phyloP scores from a whole-genome alignment of 2,329 filamentous ascomycete species.

The Gnomoniopsis sp. region DNA sequence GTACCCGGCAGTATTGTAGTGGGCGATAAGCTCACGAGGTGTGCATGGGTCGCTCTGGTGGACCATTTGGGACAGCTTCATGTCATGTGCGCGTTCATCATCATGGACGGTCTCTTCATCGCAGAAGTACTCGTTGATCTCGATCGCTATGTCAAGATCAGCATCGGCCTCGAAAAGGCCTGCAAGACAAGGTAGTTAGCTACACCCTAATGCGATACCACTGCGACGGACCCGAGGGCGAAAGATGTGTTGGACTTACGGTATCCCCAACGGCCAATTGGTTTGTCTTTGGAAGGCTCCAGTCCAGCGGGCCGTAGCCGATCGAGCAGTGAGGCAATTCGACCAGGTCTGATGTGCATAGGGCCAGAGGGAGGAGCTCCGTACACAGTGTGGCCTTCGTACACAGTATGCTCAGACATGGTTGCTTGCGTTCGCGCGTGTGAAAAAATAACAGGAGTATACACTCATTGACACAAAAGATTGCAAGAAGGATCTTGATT shows the following conservation, averaged over 20 bases:
- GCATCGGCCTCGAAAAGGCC: slow-evolving; percentile 16
- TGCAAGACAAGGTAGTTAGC: background rate
- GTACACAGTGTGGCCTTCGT: too few species aligned
- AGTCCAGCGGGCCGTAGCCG: too few species aligned
- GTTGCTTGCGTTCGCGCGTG: too few species aligned
- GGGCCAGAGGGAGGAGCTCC: too few species aligned
- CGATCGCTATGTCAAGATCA: slow-evolving; percentile 10
- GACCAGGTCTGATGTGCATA: too few species aligned
- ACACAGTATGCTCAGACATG: too few species aligned
- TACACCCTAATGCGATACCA: background rate
- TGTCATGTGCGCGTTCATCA: background rate
- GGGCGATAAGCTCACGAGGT: background rate
- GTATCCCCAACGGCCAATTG: slow-evolving; percentile 1
- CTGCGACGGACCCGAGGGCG: too few species aligned
- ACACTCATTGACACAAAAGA: too few species aligned
- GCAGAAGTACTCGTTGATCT: background rate
- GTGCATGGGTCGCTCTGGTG: background rate
- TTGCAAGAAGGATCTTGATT: too few species aligned
- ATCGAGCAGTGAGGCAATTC: too few species aligned
- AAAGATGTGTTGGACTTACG: background rate
- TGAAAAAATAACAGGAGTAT: too few species aligned
- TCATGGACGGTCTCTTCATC: background rate
- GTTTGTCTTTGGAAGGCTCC: too few species aligned
- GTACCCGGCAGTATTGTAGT: slow-evolving; percentile 4
- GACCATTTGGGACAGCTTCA: background rate